phyloP scores from a whole-genome alignment of 169 alveolate species.

The Plasmodium adleri region DNA sequence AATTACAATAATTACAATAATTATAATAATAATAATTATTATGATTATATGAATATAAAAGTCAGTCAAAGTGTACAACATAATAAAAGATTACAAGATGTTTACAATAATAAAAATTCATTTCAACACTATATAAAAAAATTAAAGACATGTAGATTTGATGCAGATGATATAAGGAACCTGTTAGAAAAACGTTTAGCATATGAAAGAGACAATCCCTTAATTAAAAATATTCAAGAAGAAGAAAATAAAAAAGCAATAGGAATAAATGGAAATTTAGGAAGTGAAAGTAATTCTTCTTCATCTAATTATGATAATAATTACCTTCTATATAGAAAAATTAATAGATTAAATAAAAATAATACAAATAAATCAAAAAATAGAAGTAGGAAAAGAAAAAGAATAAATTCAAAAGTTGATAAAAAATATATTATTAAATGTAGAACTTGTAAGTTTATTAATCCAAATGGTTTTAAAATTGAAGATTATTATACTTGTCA shows the following conservation, averaged over 20 bases:
- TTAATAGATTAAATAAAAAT: constrained; percentile 41
- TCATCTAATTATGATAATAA: constrained; percentile 54
- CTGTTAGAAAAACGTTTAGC: constrained; percentile 36
- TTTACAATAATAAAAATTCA: constrained; percentile 58
- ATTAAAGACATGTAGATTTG: constrained; percentile 65
- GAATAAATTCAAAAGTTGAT: constrained; percentile 52
- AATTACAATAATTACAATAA: constrained; percentile 16
- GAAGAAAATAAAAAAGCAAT: constrained; percentile 44
- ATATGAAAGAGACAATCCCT: constrained; percentile 30
- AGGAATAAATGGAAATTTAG: constrained; percentile 5
- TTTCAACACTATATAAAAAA: constrained; percentile 53
- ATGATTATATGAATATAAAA: constrained; percentile 25
- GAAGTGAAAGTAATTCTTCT: constrained; percentile 63
- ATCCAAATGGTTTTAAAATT: constrained; percentile 61
- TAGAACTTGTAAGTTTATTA: constrained; percentile 49
- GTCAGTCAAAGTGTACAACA: constrained; percentile 36
- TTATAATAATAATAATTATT: constrained; percentile 6
- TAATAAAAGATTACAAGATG: constrained; percentile 32
- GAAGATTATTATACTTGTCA: constrained; percentile 63
- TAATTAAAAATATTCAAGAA: constrained; percentile 41
- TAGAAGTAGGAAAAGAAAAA: constrained; percentile 41
- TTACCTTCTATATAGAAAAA: constrained; percentile 39
- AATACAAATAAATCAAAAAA: constrained; percentile 52
- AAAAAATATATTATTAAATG: constrained; percentile 65
- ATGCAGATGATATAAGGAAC: constrained; percentile 41